A percentile compares a stretch with the other conserved stretches of the same genome.
These are phyloP conservation scores for Vitis labrusca DNA, from an alignment of 164 flowering plant genomes.

Conservation along the genomic window DNA sequence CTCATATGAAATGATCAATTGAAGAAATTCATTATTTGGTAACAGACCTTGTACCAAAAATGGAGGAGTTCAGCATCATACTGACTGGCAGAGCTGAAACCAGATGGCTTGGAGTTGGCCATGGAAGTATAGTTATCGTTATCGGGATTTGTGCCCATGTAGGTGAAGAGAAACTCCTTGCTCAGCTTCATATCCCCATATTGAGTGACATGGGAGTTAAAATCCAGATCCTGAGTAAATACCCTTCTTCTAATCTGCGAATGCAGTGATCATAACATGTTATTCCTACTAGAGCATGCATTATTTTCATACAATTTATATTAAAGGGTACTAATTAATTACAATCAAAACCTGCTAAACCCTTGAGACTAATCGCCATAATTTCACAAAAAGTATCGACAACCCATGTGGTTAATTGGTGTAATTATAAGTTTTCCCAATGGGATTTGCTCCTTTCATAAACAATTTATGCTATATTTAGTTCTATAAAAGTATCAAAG, in stretches of 20 bases:
- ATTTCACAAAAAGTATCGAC: no score
- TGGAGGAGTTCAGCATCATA: conserved; percentile 38
- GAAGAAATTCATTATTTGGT: no score
- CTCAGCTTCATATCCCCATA: conserved; percentile 31
- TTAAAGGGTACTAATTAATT: no score
- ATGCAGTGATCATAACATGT: not conserved
- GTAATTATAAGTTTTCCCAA: no score
- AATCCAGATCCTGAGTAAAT: conserved; percentile 4
- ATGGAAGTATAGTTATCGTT: conserved; percentile 24
- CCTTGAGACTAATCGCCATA: no score
- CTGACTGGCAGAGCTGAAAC: conserved; percentile 23
- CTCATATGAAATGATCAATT: no score
- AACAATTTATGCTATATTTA: no score
- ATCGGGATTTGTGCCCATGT: conserved; percentile 36
- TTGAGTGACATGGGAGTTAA: conserved; percentile 47
- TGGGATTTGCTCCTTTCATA: no score
- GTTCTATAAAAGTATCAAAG: no score
- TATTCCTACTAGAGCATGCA: not conserved
- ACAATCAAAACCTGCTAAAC: no score
- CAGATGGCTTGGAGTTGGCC: conserved; percentile 13
- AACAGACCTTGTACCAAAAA: conserved; percentile 33
- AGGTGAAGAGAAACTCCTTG: conserved; percentile 18
- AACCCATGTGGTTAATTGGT: no score
- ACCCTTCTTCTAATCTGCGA: conserved; percentile 39
- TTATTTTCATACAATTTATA: not conserved